Base-by-base conservation (phyloP, 176 grass and related monocot genomes). In the Cymbopogon citratus region DNA sequence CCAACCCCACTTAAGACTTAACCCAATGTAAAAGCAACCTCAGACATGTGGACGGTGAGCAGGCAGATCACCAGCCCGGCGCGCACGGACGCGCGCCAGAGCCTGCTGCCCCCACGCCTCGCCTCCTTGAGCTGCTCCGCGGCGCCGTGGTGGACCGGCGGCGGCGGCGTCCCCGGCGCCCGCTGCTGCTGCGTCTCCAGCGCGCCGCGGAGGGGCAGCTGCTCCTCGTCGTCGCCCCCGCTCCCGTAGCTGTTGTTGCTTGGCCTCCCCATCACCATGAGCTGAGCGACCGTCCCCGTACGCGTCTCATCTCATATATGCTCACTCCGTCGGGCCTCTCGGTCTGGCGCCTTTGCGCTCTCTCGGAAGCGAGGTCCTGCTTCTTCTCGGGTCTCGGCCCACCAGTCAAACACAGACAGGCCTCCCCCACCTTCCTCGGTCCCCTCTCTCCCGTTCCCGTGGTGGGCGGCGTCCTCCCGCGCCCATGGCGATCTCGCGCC, bases 61-160 rank as follows among this genome's bases (percentile, higher is more conserved):
- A 86, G 38, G 73, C 79, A 82, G 73, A 90, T 8, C 73, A 48
- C 46, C 73, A 90, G 83, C 36, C 28, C 79, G 45, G 66, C 83
- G 59, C 88, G 88, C 83, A 73, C 66, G 67, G 73, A 56, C 44
- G 73, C 68, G 56, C 78, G 78, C 66, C 87, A 51, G 15, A 73
- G 14, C 83, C 66, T 74, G 63, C 71, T 41, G 73, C 83, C 33
- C 35, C 35, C 69, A 23, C 88, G 83, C 46, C 73, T 44, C 61
- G 79, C 74, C 59, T 85, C 88, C 23, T 33, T 73, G 21, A 69
- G 75, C n/a, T 81, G 65, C 65, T 84, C 86, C 26, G 1, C 25
- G 59, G 25, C 45, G 12, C 14, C n/a, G n/a, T n/a, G 51, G 18
- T 45, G 43, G 43, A 12, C 2, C 18, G 14, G 3, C 31, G 31